Evolutionary conservation across 805 yeast genomes (phyloP).

Genomic region (Sugiyamaella marilandica): DNA sequence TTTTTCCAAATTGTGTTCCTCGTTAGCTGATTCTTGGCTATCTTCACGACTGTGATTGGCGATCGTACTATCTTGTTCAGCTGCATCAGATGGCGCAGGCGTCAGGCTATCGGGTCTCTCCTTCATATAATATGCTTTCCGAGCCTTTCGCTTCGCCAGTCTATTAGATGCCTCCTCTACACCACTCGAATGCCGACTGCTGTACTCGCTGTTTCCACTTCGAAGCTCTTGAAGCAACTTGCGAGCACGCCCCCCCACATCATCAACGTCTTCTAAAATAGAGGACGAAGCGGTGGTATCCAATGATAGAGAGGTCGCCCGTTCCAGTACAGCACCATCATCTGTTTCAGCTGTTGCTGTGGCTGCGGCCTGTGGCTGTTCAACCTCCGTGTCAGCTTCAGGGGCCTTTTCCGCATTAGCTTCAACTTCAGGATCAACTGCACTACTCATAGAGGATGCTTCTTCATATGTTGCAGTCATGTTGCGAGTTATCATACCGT

Average conservation of each 20-base stretch:
- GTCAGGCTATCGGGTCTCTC: background rate
- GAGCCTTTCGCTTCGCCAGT: constrained; percentile 25
- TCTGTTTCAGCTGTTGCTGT: background rate
- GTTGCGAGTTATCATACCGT: background rate
- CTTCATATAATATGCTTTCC: constrained; percentile 20
- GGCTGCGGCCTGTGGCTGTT: background rate
- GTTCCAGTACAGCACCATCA: background rate
- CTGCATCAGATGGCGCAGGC: background rate
- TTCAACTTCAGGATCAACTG: background rate
- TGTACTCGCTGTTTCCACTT: constrained; percentile 27
- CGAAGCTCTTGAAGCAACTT: constrained; percentile 58
- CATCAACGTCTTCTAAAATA: constrained; percentile 32
- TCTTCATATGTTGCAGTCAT: background rate
- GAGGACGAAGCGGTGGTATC: constrained; percentile 1
- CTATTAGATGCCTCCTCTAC: constrained; percentile 11
- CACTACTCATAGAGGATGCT: background rate
- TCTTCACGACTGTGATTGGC: background rate
- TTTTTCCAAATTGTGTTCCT: background rate
- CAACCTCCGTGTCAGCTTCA: background rate
- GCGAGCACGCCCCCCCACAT: constrained; percentile 58
- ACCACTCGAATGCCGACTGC: constrained; percentile 8
- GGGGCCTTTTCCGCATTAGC: background rate
- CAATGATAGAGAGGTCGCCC: background rate
- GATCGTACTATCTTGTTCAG: background rate
- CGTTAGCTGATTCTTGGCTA: background rate